Percentiles rank a stretch among this genome's conserved stretches.
phyloP scores from a whole-genome alignment of 1,284 basidiomycete genomes.

The Phenoliferia sp. region DNA sequence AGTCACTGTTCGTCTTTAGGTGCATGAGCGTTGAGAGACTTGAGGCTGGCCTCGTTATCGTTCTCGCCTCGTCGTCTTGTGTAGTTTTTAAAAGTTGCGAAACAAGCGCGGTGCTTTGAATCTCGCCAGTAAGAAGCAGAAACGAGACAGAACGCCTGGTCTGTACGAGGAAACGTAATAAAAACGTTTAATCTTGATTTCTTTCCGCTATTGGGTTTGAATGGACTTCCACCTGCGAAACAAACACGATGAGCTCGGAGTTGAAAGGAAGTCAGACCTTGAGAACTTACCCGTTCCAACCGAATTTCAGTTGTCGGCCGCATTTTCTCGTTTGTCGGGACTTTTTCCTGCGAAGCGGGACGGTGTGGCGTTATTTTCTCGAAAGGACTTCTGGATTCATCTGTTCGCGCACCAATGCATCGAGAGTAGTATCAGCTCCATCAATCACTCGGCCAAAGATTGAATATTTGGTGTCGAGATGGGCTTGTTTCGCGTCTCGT shows the following conservation, averaged over 20 bases:
- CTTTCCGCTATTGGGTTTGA: conserved; percentile 84
- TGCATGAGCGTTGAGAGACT: not conserved
- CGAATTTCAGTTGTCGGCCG: conserved; percentile 79
- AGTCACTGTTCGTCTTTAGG: not conserved
- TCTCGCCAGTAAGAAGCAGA: too few relatives aligned
- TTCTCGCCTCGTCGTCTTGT: too few relatives aligned
- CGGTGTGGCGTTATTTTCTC: not conserved
- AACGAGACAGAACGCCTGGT: too few relatives aligned
- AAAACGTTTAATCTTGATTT: not conserved
- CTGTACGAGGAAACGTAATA: not conserved
- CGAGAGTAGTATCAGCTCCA: conserved; percentile 79
- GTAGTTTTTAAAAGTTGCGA: too few relatives aligned
- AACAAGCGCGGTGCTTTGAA: too few relatives aligned
- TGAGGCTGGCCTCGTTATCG: too few relatives aligned
- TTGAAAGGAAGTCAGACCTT: conserved; percentile 1
- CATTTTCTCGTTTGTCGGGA: conserved; percentile 86
- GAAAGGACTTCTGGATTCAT: too few relatives aligned
- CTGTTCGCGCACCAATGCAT: conserved; percentile 60
- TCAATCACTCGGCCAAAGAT: conserved; percentile 95
- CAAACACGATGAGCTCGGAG: conserved; percentile 14
- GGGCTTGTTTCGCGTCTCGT: conserved; percentile 77
- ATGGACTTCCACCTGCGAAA: conserved; percentile 75
- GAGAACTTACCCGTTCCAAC: conserved; percentile 60
- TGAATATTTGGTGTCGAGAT: conserved; percentile 89
- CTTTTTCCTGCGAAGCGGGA: conserved; percentile 55